phyloP scores from a whole-genome alignment of 1,139 yeast genomes.

The Sugiyamaella grinbergsii region DNA sequence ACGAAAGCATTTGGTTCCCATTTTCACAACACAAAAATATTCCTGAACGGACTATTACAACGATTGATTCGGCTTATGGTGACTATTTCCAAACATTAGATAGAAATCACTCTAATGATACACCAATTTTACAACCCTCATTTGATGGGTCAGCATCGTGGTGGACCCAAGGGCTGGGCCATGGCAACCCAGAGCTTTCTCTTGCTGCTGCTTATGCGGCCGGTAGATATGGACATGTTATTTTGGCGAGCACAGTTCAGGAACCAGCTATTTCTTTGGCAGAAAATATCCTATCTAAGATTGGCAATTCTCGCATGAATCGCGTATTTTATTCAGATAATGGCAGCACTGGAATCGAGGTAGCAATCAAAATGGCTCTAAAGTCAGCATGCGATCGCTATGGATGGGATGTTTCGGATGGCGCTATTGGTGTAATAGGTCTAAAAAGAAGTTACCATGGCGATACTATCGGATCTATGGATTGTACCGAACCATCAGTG shows the following conservation, averaged over 20 bases:
- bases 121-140: conserved; percentile 22
- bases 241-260: conserved; percentile 35
- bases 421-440: conserved; percentile 33
- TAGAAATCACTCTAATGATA: background rate
- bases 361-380: conserved; percentile 39
- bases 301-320: conserved; percentile 29
- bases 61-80: conserved; percentile 37
- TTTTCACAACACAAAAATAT: conserved; percentile 37
- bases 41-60: conserved; percentile 28
- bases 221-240: conserved; percentile 39
- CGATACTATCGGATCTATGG: conserved; percentile 39
- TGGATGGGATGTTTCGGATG: conserved; percentile 26
- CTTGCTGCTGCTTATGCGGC: conserved; percentile 38
- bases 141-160: conserved; percentile 40
- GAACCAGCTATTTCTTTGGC: conserved; percentile 38
- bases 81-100: conserved; percentile 32
- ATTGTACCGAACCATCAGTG: conserved; percentile 37
- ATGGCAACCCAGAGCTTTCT: conserved; percentile 35
- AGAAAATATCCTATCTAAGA: conserved; percentile 26
- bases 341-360: conserved; percentile 39
- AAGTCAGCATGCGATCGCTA: conserved; percentile 33
- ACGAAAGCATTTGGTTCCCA: conserved; percentile 37
- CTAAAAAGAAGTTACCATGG: conserved; percentile 38
- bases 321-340: conserved; percentile 39
- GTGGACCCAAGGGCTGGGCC: conserved; percentile 41